Evolutionary conservation across 2,329 filamentous ascomycete species (phyloP).

Genomic region (Fusarium nurragi): DNA sequence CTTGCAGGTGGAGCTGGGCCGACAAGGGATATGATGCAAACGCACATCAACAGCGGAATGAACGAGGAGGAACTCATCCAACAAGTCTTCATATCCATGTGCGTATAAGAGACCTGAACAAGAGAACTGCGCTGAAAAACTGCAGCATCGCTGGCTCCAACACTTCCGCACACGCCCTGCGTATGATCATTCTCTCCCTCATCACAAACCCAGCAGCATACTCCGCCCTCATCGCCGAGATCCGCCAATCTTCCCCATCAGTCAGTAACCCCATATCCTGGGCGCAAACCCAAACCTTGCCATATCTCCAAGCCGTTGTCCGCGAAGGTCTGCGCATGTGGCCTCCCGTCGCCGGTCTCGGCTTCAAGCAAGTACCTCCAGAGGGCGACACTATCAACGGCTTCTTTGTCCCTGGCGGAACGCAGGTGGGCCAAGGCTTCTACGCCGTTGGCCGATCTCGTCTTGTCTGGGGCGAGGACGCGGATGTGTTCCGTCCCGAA

Average conservation of each 20-base stretch:
- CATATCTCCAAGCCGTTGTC: slow-evolving; percentile 66
- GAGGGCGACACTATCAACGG: slow-evolving; percentile 63
- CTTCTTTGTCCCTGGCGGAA: slow-evolving; percentile 61
- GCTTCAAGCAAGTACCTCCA: slow-evolving; percentile 63
- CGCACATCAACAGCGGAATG: slow-evolving; percentile 52
- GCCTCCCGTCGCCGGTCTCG: slow-evolving; percentile 62
- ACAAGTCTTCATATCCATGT: slow-evolving; percentile 54
- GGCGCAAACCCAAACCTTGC: slow-evolving; percentile 58
- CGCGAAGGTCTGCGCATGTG: slow-evolving; percentile 66
- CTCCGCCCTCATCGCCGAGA: slow-evolving; percentile 53
- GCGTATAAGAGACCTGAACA: not conserved
- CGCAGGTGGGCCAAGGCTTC: slow-evolving; percentile 62
- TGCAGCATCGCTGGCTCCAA: slow-evolving; percentile 67
- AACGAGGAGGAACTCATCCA: slow-evolving; percentile 49
- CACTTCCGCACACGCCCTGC: slow-evolving; percentile 64
- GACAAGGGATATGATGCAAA: slow-evolving; percentile 52
- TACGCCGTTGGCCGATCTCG: slow-evolving; percentile 63
- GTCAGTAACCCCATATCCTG: slow-evolving; percentile 55
- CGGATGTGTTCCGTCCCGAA: slow-evolving; percentile 63
- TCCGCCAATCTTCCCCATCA: slow-evolving; percentile 53
- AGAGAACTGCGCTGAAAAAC: not conserved
- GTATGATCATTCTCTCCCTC: slow-evolving; percentile 61
- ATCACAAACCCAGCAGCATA: slow-evolving; percentile 58
- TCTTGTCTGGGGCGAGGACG: slow-evolving; percentile 60
- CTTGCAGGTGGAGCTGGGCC: slow-evolving; percentile 27